Base-by-base conservation (phyloP, 805 yeast genomes). In the Saturnispora zaruensis region DNA sequence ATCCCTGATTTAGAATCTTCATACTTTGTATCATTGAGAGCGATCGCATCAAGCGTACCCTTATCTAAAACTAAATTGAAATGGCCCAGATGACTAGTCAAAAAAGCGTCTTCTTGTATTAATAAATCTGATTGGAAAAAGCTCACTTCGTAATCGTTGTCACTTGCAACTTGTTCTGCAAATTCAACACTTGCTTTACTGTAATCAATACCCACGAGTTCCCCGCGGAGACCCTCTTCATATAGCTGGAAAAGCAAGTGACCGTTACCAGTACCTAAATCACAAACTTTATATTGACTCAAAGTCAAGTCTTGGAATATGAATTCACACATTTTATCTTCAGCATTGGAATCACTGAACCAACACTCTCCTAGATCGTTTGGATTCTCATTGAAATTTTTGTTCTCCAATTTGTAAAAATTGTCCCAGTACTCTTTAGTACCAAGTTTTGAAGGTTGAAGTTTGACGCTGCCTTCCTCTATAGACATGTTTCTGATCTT, bases 1-100 rank as follows among this genome's bases (percentile, higher is more conserved):
- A 76, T 69, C 3, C 78, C 75, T 6, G 70, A 73, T 11, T 67
- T 68, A 7, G 66, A 73, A 49, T 73, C 73, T 16, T 69, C 73
- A 51, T 76, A 77, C 20, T 66, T 73, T 2, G 70, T 56, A 21
- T 83, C 84, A 63, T 87, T 87, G 42, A 93, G 73, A 0, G 96
- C 97, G 53, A 93, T 91, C 5, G 99, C 99, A 68, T 93, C 99
- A 21, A 93, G 68, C 0, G 99, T 93, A 7, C 99, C 99, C 64
- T 93, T 93, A 66, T 93, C 99, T 16, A 89, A 68, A 1, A 91
- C 77, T 7, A 93, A 65, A 61, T 90, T 96, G 66, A 78, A 89
- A 21, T 69, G 60, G 3, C 66, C 72, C 2, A 16, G 0, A 48
- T 62, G 49, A 0, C 42, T 16, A 14, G 13, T 5, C 24, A 74